Evolutionary conservation across 2,329 filamentous ascomycete genomes (phyloP), one percentile per base, ranked within the genome.

Genomic region (Alternaria solani): DNA sequence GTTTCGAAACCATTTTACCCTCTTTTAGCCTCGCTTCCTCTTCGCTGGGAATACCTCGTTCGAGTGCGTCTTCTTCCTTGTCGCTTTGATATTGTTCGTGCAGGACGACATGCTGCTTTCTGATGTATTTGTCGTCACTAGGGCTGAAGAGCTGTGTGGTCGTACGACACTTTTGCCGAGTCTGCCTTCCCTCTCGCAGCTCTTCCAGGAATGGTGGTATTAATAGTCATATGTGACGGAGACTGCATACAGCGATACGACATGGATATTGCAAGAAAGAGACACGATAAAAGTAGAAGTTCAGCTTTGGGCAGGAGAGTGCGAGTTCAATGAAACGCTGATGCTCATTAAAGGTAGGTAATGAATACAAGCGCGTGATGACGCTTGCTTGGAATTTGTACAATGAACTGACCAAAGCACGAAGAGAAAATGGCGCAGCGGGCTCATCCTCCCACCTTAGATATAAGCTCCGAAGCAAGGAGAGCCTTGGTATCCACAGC

Each of bases 1-100:
- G 63, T 69, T 70, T 72, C 62, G 67, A 73, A 73, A 71, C 69
- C 46, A 61, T 67, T 69, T 72, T 68, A 59, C 55, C 71, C 63
- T 47, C 55, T 64, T 71, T 64, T 58, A 64, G 65, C 62, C 52
- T 71, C 56, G 56, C 56, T 43, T 59, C 57, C 36, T 53, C 25
- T 9, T 25, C 55, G 16, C 48, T 47, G 55, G 48, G 34, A 53
- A 18, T 41, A 14, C 56, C 38, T 51, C 38, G n/a, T 34, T n/a
- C 36, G 18, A 38, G 41, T 38, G 46, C 39, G 32, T 41, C 51
- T 46, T 48, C 56, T 58, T 42, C 62, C 63, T 51, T 41, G 57
- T 55, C 55, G n/a, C 52, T 41, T 58, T 53, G 64, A 69, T 70
- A 69, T 70, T 70, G 63, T 53, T 43, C 58, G 36, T 62, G 64